phyloP scores from a whole-genome alignment of 1,139 yeast genomes.

The Suhomyces coccinellae region DNA sequence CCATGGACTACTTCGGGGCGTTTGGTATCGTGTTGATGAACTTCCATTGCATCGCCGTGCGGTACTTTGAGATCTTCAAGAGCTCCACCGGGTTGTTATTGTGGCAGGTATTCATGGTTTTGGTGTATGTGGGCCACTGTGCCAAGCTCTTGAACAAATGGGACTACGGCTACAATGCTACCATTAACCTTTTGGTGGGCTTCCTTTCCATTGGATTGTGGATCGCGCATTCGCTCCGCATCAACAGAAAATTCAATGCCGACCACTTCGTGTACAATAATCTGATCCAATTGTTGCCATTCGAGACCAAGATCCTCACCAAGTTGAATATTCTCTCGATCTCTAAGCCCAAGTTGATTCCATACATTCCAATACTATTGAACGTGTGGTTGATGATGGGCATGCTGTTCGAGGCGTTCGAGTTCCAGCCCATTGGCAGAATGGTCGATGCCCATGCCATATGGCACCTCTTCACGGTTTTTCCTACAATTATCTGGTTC shows the following conservation, averaged over 20 bases:
- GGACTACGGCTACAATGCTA: slow-evolving; percentile 44
- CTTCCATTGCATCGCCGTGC: slow-evolving; percentile 36
- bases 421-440: slow-evolving; percentile 36
- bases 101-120: slow-evolving; percentile 16
- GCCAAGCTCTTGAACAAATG: slow-evolving; percentile 30
- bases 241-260: slow-evolving; percentile 20
- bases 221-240: slow-evolving; percentile 33
- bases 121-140: slow-evolving; percentile 31
- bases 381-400: slow-evolving; percentile 38
- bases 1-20: slow-evolving; percentile 48
- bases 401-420: slow-evolving; percentile 40
- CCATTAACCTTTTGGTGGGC: slow-evolving; percentile 38
- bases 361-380: slow-evolving; percentile 38
- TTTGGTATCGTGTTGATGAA: slow-evolving; percentile 40
- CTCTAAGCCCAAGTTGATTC: slow-evolving; percentile 32
- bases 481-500: slow-evolving; percentile 47
- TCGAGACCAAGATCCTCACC: slow-evolving; percentile 38
- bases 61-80: slow-evolving; percentile 33
- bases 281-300: slow-evolving; percentile 42
- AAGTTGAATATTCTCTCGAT: slow-evolving; percentile 33
- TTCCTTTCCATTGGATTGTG: slow-evolving; percentile 34
- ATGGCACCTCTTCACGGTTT: slow-evolving; percentile 47
- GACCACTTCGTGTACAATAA: slow-evolving; percentile 33
- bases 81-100: slow-evolving; percentile 6
- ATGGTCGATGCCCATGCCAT: slow-evolving; percentile 45